A percentile compares a stretch with the other conserved stretches of the same genome.
These are phyloP conservation scores for Sporisorium graminicola DNA, from an alignment of 1,284 basidiomycete species.

Conservation along the genomic window DNA sequence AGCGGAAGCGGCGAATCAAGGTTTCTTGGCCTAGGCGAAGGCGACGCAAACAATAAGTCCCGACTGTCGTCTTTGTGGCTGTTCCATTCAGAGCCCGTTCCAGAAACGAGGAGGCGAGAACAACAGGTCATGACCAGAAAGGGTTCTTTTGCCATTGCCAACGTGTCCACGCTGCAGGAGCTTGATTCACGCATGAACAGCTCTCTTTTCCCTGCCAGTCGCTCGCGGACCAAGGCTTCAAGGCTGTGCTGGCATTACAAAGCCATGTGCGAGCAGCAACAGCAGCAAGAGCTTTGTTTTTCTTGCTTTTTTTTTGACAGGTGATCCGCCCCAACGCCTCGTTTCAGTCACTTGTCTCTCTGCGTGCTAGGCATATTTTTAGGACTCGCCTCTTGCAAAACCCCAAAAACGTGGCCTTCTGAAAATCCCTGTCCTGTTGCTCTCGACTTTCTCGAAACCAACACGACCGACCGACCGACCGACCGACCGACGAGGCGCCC, in stretches of 20 bases:
- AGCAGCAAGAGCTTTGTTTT: not conserved
- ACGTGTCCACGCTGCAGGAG: too few relatives aligned
- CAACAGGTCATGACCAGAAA: too few relatives aligned
- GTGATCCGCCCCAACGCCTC: conserved; percentile 8
- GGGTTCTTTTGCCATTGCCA: too few relatives aligned
- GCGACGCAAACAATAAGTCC: too few relatives aligned
- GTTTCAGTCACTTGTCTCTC: conserved; percentile 1
- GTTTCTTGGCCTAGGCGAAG: too few relatives aligned
- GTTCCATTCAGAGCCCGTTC: too few relatives aligned
- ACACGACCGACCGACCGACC: not conserved
- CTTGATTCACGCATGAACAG: not conserved
- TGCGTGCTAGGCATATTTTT: not conserved
- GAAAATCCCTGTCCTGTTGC: not conserved
- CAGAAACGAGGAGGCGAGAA: too few relatives aligned
- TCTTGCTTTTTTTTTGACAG: conserved; percentile 7
- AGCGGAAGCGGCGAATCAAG: too few relatives aligned
- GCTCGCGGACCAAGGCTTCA: not conserved
- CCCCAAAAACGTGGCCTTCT: not conserved
- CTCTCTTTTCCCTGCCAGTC: not conserved
- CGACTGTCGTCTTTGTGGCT: too few relatives aligned
- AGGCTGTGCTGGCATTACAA: not conserved
- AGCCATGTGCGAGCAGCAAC: too few relatives aligned
- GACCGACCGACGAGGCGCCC: too few relatives aligned
- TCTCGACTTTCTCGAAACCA: not conserved
- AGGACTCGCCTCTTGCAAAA: not conserved